Evolutionary conservation across 1,284 basidiomycete species (phyloP), one percentile per base, ranked within the genome.

Genomic region (Bondarzewia mesenterica): DNA sequence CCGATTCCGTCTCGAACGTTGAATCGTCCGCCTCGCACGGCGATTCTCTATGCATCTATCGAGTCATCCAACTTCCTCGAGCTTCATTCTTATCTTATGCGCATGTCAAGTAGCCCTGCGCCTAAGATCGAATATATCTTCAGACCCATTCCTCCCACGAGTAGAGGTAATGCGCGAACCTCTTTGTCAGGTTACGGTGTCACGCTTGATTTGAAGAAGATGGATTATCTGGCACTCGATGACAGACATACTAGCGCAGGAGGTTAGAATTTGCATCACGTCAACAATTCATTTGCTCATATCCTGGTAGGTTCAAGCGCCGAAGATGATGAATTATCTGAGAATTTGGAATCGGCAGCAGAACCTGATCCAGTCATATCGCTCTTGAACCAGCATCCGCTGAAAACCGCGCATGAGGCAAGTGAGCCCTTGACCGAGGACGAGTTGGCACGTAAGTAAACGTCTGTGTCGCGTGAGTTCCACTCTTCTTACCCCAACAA

Each of bases 201-300:
- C 6, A 77, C 88, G 23, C 73, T 99, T 48, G 92, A 96, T 58
- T 68, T 99, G 57, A 99, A 99, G 72, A 97, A 95, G 68, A 97
- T 84, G 70, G 95, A 99, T 63, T 99, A 99, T 61, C 78, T 98
- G 14, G 93, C 89, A 2, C 73, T 98, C 3, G 93, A 97, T 61
- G 93, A 97, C 62, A 72, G 93, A 43, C 62, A 72, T 16, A 56
- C 64, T 8, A 61, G 64, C 43, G 57, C 56, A 22, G 49, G 21
- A 38, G 16, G 54, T 56, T 43, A 20, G 16, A 37, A 21, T 5
- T 18, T 8, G 25, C 16, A 3, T 36, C 7, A 16, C 20, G 22
- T 26, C 1, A 16, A 10, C 15, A 20, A 18, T 38, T 46, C 14
- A 46, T 3, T 25, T 36, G 4, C 37, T 6, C 14, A 7, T 3